These are phyloP conservation scores for Yarrowia porcina DNA, from an alignment of 805 yeast species.

Conservation along the genomic window DNA sequence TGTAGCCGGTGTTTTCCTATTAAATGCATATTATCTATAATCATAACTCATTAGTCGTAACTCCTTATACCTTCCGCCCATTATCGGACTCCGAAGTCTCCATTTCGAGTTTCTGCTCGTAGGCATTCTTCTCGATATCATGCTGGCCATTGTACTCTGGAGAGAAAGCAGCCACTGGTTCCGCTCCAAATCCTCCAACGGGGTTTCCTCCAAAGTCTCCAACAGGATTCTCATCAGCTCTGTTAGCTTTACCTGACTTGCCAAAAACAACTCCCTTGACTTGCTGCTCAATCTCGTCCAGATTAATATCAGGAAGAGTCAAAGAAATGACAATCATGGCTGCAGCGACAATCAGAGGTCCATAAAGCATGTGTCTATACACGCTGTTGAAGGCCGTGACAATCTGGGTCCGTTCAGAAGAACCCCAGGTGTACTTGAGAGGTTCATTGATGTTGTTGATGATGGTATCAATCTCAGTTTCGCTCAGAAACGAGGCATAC, in stretches of 20 bases:
- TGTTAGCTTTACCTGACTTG: conserved; percentile 1
- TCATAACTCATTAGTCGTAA: conserved; percentile 13
- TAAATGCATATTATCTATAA: neutral
- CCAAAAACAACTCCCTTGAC: conserved; percentile 16
- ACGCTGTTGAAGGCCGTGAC: conserved; percentile 26
- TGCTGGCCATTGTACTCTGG: conserved; percentile 11
- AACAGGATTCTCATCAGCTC: conserved; percentile 3
- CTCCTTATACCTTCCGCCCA: no score
- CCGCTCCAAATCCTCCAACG: conserved; percentile 1
- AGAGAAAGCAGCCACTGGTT: conserved; percentile 17
- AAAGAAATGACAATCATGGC: conserved; percentile 26
- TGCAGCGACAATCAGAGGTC: conserved; percentile 25
- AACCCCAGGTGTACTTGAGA: conserved; percentile 26
- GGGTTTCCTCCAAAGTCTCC: conserved; percentile 21
- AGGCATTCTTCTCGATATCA: conserved; percentile 14
- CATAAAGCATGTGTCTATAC: conserved; percentile 25
- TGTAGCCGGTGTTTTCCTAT: no score
- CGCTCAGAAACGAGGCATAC: conserved; percentile 7
- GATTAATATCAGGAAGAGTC: conserved; percentile 22
- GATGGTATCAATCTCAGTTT: conserved; percentile 2
- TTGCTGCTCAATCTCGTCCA: conserved; percentile 22
- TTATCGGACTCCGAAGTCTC: conserved; percentile 2
- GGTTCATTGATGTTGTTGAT: conserved; percentile 18
- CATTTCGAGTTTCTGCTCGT: neutral
- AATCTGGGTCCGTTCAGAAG: conserved; percentile 26